Evolutionary conservation across 108 stramenopile genomes (phyloP).

Genomic region (Hondaea fermentalgiana): DNA sequence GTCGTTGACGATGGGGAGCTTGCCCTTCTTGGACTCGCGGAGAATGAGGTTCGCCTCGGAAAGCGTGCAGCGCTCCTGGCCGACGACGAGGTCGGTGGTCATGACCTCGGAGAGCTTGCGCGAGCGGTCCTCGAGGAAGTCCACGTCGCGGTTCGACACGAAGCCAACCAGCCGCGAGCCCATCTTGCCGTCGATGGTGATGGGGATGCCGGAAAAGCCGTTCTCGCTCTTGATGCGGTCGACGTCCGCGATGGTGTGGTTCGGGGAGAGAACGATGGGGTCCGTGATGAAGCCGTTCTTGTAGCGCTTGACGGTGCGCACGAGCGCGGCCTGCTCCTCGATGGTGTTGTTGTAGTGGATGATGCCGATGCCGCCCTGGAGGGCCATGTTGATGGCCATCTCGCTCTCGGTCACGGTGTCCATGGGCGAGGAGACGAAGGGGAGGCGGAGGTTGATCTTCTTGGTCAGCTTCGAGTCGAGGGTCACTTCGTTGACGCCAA

Average conservation of each 20-base stretch:
- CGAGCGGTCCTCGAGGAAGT: conserved; percentile 76
- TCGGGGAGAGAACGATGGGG: conserved; percentile 83
- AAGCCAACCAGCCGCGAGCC: conserved; percentile 90
- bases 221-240: conserved; percentile 55
- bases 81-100: conserved; percentile 76
- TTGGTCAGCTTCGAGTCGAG: conserved; percentile 61
- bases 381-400: conserved; percentile 98
- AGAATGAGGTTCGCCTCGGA: conserved; percentile 90
- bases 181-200: conserved; percentile 92
- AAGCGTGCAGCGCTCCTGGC: conserved; percentile 78
- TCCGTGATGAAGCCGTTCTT: conserved; percentile 99
- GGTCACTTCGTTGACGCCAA: conserved; percentile 80
- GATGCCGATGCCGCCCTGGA: conserved; percentile 98
- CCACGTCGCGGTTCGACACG: conserved; percentile 90
- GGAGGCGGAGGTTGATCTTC: conserved; percentile 73
- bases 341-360: conserved; percentile 94
- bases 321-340: conserved; percentile 79
- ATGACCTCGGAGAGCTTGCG: conserved; percentile 78
- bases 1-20: conserved; percentile 91
- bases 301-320: conserved; percentile 86
- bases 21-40: conserved; percentile 87
- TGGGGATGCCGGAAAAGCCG: conserved; percentile 94
- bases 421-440: conserved; percentile 98
- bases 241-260: conserved; percentile 80
- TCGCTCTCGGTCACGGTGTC: conserved; percentile 80